phyloP scores from a whole-genome alignment of 805 yeast species.

The Candida germanica region DNA sequence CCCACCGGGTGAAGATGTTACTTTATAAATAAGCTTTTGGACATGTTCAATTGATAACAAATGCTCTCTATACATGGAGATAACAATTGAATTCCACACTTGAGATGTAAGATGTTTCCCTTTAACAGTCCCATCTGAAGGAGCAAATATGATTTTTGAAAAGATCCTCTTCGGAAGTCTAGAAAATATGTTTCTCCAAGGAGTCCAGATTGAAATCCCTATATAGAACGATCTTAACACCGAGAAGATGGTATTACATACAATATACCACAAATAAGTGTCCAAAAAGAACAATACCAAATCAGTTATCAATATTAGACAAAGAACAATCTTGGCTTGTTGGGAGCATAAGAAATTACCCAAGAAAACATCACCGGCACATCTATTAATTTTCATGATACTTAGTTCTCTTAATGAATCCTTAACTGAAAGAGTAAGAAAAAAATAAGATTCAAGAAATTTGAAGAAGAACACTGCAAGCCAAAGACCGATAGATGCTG shows the following conservation, averaged over 20 bases:
- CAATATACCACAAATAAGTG: conserved; percentile 81
- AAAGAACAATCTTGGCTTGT: conserved; percentile 57
- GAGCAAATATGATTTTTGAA: conserved; percentile 60
- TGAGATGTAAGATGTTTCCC: conserved; percentile 61
- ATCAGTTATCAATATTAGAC: conserved; percentile 57
- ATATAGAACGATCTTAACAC: conserved; percentile 66
- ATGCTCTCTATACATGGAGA: conserved; percentile 81
- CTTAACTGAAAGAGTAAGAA: conserved; percentile 64
- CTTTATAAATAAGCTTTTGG: conserved; percentile 58
- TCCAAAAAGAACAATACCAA: conserved; percentile 71
- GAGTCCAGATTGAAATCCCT: conserved; percentile 84
- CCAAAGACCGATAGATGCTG: conserved; percentile 72
- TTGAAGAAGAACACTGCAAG: conserved; percentile 63
- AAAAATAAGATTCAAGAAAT: conserved; percentile 74
- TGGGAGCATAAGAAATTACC: conserved; percentile 51
- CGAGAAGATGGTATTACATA: conserved; percentile 74
- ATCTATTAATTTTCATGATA: conserved; percentile 49
- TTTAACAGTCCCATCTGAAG: conserved; percentile 30
- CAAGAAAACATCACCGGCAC: conserved; percentile 59
- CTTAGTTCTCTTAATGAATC: conserved; percentile 73
- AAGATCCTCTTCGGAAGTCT: conserved; percentile 73
- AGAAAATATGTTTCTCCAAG: conserved; percentile 80
- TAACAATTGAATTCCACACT: conserved; percentile 81
- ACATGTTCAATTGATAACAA: conserved; percentile 71
- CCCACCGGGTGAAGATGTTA: conserved; percentile 30